These are phyloP conservation scores for Tricholoma hemisulphureum DNA, from an alignment of 768 basidiomycete species.

Conservation along the genomic window DNA sequence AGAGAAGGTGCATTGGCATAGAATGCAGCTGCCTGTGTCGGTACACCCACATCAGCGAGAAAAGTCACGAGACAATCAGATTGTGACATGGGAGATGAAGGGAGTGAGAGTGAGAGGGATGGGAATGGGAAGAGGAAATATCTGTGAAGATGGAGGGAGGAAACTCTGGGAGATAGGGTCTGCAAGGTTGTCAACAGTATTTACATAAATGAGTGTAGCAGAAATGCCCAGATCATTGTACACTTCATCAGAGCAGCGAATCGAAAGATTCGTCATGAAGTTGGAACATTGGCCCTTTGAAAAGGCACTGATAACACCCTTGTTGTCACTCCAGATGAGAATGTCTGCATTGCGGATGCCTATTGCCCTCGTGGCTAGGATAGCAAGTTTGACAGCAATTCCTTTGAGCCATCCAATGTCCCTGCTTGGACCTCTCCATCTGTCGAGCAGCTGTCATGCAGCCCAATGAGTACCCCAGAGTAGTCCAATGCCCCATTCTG, in stretches of 20 bases:
- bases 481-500: slow-evolving; percentile 27
- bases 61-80: neutral
- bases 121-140: neutral
- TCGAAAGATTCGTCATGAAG: slow-evolving; percentile 16
- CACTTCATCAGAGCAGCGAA: slow-evolving; percentile 14
- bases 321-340: slow-evolving; percentile 21
- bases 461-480: slow-evolving; percentile 13
- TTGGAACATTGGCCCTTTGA: slow-evolving; percentile 19
- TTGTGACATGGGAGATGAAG: neutral
- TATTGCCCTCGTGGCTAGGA: slow-evolving; percentile 7
- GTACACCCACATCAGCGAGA: neutral
- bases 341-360: slow-evolving; percentile 11
- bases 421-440: slow-evolving; percentile 12
- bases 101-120: neutral
- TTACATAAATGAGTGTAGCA: slow-evolving; percentile 20
- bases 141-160: neutral
- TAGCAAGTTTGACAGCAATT: slow-evolving; percentile 1
- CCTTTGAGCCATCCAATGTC: slow-evolving; percentile 9
- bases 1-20: slow-evolving; percentile 1
- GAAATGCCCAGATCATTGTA: slow-evolving; percentile 19
- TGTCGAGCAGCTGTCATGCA: slow-evolving; percentile 6
- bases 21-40: neutral
- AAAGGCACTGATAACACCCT: slow-evolving; percentile 25
- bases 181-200: slow-evolving; percentile 28
- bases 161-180: slow-evolving; percentile 26